Base-by-base conservation (phyloP, 495 filamentous ascomycete species). In the Podospora pseudoanserina region DNA sequence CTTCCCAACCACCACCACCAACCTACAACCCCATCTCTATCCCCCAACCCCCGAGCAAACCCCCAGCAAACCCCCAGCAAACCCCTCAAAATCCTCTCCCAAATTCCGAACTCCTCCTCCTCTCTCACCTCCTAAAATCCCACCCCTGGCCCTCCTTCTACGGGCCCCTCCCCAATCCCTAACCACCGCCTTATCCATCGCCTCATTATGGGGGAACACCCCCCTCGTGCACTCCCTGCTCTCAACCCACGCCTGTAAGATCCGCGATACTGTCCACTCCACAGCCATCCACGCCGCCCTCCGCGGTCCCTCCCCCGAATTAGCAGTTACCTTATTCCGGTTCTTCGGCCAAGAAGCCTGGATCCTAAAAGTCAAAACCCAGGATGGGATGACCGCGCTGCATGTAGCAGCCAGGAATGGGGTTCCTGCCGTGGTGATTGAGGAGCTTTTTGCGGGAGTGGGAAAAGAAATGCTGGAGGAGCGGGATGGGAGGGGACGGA, bases 241-340 rank as follows among this genome's bases (percentile, higher is more conserved):
- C 15, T 13, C 27, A 0, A 23, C 30, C 32, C 11, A 23, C 16
- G 61, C 6, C 61, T n/a, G n/a, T 5, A 18, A 63, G 15, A 49
- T 63, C 11, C n/a, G 32, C 13, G 61, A 32, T 3, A 2, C 9
- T 18, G 2, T 18, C n/a, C 61, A n/a, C 23, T 18, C 56, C 19
- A 66, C 63, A 7, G 30, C 63, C 32, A 23, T 69, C 5, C 68
- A 69, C 63, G 63, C 65, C 19, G 68, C 68, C 15, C 68, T 69
- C 19, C 56, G 63, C 0, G 68, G 68, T 1, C 68, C 68, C 0
- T 19, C 7, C 4, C 68, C 68, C 20, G 63, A 65, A 5, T 30
- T 69, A 9, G 68, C 63, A 23, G 2, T 65, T 6, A 0, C 56
- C 7, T 19, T 63, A 5, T 32, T 63, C 9, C 6, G 11, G 9